Conservation (phyloP, 305 asterid genomes). For the Fraxinus latifolia region DNA sequence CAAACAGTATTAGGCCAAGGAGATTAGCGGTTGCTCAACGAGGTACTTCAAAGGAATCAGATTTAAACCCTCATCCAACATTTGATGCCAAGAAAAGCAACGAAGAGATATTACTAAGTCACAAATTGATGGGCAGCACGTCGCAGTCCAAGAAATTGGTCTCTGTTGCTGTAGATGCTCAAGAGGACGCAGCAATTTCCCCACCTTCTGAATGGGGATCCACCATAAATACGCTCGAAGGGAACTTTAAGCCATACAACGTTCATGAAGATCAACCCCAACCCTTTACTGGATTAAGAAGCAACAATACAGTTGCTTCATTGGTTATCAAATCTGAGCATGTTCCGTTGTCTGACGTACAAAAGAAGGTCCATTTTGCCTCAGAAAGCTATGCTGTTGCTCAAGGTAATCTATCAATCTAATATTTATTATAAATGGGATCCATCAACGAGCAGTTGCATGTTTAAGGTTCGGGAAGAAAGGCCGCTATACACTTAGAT, state of each 20-base stretch:
- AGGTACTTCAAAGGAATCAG: constrained; percentile 49
- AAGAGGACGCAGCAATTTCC: constrained; percentile 54
- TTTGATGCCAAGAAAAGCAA: constrained; percentile 31
- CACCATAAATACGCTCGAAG: constrained; percentile 40
- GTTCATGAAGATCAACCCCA: constrained; percentile 44
- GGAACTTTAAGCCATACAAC: constrained; percentile 32
- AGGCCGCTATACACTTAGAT: background rate
- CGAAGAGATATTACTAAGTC: constrained; percentile 38
- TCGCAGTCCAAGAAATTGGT: constrained; percentile 35
- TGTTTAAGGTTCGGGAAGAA: background rate
- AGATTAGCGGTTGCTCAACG: constrained; percentile 54
- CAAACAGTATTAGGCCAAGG: constrained; percentile 57
- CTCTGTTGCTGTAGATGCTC: constrained; percentile 38
- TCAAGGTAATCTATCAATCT: constrained; percentile 50
- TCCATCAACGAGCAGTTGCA: constrained; percentile 12
- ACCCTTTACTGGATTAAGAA: constrained; percentile 33
- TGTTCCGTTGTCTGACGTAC: constrained; percentile 42
- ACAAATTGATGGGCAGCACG: constrained; percentile 29
- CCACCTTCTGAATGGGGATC: constrained; percentile 65
- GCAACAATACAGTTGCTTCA: constrained; percentile 45
- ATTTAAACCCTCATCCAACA: constrained; percentile 29
- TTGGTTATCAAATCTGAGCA: constrained; percentile 31
- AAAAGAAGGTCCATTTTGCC: constrained; percentile 77
- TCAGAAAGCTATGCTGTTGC: constrained; percentile 33
- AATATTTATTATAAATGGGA: constrained; percentile 10